Conservation (phyloP, 2,329 filamentous ascomycete species). For the Cladosporium sp. region DNA sequence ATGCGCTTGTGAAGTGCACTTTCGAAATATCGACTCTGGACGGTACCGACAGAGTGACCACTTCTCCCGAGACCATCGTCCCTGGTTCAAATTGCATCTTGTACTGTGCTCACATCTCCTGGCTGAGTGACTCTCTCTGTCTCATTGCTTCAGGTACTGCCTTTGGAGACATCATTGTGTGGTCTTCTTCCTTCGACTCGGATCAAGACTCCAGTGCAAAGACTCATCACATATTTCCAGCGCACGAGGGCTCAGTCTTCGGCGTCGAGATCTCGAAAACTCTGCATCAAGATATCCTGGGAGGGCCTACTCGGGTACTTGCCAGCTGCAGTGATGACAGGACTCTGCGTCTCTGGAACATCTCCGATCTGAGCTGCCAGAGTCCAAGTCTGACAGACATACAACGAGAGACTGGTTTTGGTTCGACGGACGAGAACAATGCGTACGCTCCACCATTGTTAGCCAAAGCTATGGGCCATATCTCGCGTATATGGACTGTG, state of each 20-base stretch:
- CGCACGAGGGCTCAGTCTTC: conserved; percentile 91
- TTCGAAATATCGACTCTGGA: not conserved
- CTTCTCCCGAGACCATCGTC: conserved; percentile 33
- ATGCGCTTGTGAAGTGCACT: conserved; percentile 57
- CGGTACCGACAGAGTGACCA: not conserved
- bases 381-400: conserved; percentile 19
- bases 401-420: conserved; percentile 44
- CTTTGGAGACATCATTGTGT: conserved; percentile 89
- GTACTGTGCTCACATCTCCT: conserved; percentile 74
- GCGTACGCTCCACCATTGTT: conserved; percentile 44
- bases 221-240: conserved; percentile 55
- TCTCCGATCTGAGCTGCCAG: conserved; percentile 50
- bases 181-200: conserved; percentile 57
- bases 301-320: conserved; percentile 55
- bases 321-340: conserved; percentile 94
- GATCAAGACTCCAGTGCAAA: conserved; percentile 28
- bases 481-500: conserved; percentile 85
- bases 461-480: conserved; percentile 77
- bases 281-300: conserved; percentile 31
- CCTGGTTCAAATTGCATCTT: conserved; percentile 77
- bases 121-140: conserved; percentile 55
- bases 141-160: conserved; percentile 86
- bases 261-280: conserved; percentile 72
- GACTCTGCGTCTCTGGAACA: conserved; percentile 83
- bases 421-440: conserved; percentile 29